Evolutionary conservation across 1,284 basidiomycete species (phyloP).

Genomic region (Sanghuangporus baumii): DNA sequence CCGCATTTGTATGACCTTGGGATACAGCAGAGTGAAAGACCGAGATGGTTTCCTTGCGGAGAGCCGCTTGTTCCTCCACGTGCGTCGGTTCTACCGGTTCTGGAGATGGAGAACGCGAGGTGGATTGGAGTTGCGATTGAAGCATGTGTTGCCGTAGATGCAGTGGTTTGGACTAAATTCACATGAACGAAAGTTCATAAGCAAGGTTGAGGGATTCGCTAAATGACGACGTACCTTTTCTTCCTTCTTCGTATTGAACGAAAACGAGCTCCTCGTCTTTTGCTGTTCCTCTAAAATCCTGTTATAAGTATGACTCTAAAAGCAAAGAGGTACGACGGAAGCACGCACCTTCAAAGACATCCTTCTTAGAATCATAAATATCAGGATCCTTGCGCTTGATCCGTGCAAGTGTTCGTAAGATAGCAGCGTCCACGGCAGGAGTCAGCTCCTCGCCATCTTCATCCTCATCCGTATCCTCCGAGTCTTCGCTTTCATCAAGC

Average conservation of each 20-base stretch:
- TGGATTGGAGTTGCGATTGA: slow-evolving; percentile 44
- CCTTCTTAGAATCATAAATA: slow-evolving; percentile 69
- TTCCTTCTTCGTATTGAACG: slow-evolving; percentile 29
- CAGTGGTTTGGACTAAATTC: slow-evolving; percentile 47
- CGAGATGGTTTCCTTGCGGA: slow-evolving; percentile 80
- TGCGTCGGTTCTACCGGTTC: slow-evolving; percentile 56
- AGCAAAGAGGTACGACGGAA: neutral
- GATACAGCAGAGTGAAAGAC: slow-evolving; percentile 63
- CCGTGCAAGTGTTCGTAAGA: slow-evolving; percentile 84
- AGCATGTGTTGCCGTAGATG: slow-evolving; percentile 57
- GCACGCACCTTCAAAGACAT: slow-evolving; percentile 69
- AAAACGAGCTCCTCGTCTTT: slow-evolving; percentile 32
- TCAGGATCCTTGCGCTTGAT: slow-evolving; percentile 83
- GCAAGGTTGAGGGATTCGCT: neutral
- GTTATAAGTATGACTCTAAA: neutral
- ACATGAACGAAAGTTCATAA: slow-evolving; percentile 9
- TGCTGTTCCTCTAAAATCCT: slow-evolving; percentile 55
- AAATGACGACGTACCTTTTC: slow-evolving; percentile 41
- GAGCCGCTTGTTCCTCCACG: slow-evolving; percentile 69
- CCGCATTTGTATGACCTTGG: slow-evolving; percentile 35
- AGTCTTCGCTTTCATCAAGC: slow-evolving; percentile 53
- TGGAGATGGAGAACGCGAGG: slow-evolving; percentile 49
- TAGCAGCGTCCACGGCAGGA: slow-evolving; percentile 91
- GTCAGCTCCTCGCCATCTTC: slow-evolving; percentile 96
- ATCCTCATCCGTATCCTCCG: slow-evolving; percentile 82